Percentiles rank a stretch among this genome's conserved stretches.
phyloP scores from a whole-genome alignment of 495 filamentous ascomycete species.

The Opeltia flavorubescens region DNA sequence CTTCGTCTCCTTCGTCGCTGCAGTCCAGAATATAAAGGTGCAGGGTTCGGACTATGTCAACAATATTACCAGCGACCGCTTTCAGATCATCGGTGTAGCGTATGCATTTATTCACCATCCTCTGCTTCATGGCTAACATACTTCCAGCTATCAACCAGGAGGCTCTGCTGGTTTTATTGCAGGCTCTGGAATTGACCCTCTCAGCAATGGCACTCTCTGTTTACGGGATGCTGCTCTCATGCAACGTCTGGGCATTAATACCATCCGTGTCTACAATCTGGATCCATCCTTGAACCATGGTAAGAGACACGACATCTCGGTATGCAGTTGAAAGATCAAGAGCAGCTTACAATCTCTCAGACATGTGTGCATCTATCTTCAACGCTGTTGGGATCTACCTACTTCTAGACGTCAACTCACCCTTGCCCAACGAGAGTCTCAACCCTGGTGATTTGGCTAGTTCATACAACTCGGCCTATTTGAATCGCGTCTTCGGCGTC shows the following conservation, averaged over 20 bases:
- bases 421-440: slow-evolving; percentile 61
- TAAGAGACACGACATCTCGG: neutral
- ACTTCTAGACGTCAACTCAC: slow-evolving; percentile 58
- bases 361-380: slow-evolving; percentile 82
- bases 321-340: no score
- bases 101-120: slow-evolving; percentile 19
- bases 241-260: slow-evolving; percentile 76
- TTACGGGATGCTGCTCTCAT: slow-evolving; percentile 85
- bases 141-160: slow-evolving; percentile 68
- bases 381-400: slow-evolving; percentile 69
- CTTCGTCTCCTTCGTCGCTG: slow-evolving; percentile 38
- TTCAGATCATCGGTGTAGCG: slow-evolving; percentile 83
- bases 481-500: slow-evolving; percentile 72
- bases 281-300: slow-evolving; percentile 69
- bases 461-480: slow-evolving; percentile 62
- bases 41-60: slow-evolving; percentile 74
- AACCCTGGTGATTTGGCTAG: slow-evolving; percentile 50
- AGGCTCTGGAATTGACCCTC: slow-evolving; percentile 46
- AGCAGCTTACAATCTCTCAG: neutral
- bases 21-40: slow-evolving; percentile 59
- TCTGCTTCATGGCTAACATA: slow-evolving; percentile 8
- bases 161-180: slow-evolving; percentile 68
- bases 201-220: slow-evolving; percentile 62
- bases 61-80: slow-evolving; percentile 57
- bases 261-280: slow-evolving; percentile 89